Percentiles rank a stretch among this genome's conserved stretches.
Evolutionary conservation across 306 rosid species (phyloP).

Genomic region (Fragaria iinumae): DNA sequence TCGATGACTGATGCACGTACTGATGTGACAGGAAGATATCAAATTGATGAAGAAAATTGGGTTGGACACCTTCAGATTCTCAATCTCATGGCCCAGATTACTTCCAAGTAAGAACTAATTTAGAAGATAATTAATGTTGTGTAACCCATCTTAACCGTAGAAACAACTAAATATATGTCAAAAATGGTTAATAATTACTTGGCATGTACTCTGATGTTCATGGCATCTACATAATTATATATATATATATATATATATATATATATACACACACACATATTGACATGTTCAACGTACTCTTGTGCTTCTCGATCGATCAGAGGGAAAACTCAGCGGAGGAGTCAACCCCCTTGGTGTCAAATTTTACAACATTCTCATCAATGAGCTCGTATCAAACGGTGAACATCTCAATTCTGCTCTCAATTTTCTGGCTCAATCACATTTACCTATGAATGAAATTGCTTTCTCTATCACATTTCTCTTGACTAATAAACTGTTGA

Average conservation of each 20-base stretch:
- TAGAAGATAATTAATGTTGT: neutral
- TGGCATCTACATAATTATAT: too few species aligned
- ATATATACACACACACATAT: too few species aligned
- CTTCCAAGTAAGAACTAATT: slow-evolving; percentile 40
- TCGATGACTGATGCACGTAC: too few species aligned
- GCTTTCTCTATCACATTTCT: too few species aligned
- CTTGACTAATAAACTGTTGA: too few species aligned
- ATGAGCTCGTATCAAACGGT: slow-evolving; percentile 55
- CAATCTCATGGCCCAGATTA: slow-evolving; percentile 64
- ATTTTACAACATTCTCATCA: slow-evolving; percentile 53
- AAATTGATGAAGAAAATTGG: slow-evolving; percentile 57
- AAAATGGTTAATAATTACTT: too few species aligned
- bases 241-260: too few species aligned
- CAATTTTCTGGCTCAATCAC: too few species aligned
- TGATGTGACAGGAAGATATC: slow-evolving; percentile 44
- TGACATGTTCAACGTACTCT: neutral
- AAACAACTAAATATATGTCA: too few species aligned
- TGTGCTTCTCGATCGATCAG: slow-evolving; percentile 19
- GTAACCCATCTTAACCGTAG: too few species aligned
- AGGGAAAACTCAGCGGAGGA: slow-evolving; percentile 46
- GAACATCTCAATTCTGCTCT: neutral
- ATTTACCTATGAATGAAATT: too few species aligned
- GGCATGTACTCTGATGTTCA: too few species aligned
- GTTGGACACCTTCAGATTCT: slow-evolving; percentile 53
- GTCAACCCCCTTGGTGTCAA: slow-evolving; percentile 44